Conservation (phyloP, 2,329 filamentous ascomycete genomes). For the Pseudocercospora vitis region DNA sequence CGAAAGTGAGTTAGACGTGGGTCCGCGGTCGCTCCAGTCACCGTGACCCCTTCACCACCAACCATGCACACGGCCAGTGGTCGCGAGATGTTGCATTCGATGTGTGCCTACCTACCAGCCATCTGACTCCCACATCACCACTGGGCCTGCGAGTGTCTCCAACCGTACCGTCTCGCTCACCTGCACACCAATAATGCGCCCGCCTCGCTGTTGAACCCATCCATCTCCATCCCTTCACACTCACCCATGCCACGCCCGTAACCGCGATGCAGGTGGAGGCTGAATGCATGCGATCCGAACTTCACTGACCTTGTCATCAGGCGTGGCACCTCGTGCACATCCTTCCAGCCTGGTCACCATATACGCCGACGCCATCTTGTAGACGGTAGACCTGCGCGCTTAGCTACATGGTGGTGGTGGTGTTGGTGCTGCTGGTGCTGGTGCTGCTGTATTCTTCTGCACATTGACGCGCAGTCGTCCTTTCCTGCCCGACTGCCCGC, state of each 20-base stretch:
- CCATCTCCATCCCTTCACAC: not conserved
- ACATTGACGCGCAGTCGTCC: conserved; percentile 8
- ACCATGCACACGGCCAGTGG: not conserved
- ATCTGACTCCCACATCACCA: not conserved
- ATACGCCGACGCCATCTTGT: not conserved
- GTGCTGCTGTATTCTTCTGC: not conserved
- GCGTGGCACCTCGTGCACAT: conserved; percentile 8
- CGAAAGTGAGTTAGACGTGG: conserved; percentile 21
- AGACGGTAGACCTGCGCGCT: not conserved
- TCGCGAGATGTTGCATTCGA: conserved; percentile 4
- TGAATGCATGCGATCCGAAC: not conserved
- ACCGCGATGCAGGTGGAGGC: not conserved
- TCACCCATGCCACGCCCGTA: conserved; percentile 1
- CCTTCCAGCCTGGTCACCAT: not conserved
- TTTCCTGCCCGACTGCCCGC: not conserved
- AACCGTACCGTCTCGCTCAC: no score
- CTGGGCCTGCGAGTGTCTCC: no score
- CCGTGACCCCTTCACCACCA: conserved; percentile 6
- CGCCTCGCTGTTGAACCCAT: not conserved
- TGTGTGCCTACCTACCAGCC: not conserved
- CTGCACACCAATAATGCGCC: not conserved
- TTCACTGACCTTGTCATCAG: conserved; percentile 2
- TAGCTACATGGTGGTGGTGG: not conserved
- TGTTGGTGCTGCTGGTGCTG: no score
- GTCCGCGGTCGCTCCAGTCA: not conserved